Percentiles rank a stretch among this genome's conserved stretches.
Evolutionary conservation across 371 early-diverging fungal genomes (phyloP).

Genomic region (Sporodiniella umbellata): DNA sequence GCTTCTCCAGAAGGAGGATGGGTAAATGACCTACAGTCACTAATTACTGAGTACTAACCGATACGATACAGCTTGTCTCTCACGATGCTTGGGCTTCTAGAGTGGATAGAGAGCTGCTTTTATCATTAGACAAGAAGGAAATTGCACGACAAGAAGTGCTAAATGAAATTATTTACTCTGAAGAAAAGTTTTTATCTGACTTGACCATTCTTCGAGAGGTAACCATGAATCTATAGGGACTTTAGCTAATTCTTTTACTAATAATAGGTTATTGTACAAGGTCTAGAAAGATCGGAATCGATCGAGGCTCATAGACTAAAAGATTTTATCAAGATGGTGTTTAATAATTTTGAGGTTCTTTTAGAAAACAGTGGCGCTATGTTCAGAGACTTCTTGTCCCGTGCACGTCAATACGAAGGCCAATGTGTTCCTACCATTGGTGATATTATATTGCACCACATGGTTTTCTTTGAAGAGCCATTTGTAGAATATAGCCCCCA

Average conservation of each 20-base stretch:
- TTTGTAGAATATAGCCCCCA: conserved; percentile 89
- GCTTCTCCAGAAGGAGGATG: conserved; percentile 17
- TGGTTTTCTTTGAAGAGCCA: conserved; percentile 70
- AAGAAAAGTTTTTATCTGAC: conserved; percentile 85
- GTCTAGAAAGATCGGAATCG: conserved; percentile 20
- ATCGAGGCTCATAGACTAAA: conserved; percentile 57
- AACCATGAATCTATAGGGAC: too few species aligned
- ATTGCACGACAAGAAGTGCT: conserved; percentile 87
- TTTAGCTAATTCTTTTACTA: too few species aligned
- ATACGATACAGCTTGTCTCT: conserved; percentile 15
- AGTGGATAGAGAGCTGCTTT: conserved; percentile 67
- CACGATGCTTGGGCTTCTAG: conserved; percentile 60
- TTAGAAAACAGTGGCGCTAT: conserved; percentile 71
- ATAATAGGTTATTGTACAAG: conserved; percentile 32
- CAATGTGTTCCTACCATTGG: conserved; percentile 79
- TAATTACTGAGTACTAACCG: background rate
- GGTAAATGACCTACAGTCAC: background rate
- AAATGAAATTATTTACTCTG: conserved; percentile 86
- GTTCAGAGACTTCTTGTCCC: conserved; percentile 60
- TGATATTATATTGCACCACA: conserved; percentile 78
- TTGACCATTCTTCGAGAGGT: conserved; percentile 26
- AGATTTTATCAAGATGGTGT: conserved; percentile 74
- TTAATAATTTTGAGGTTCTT: conserved; percentile 79
- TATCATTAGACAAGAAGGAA: conserved; percentile 67
- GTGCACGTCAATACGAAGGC: conserved; percentile 59